phyloP scores from a whole-genome alignment of 176 grass and related monocot species.

The Oryza nivara region DNA sequence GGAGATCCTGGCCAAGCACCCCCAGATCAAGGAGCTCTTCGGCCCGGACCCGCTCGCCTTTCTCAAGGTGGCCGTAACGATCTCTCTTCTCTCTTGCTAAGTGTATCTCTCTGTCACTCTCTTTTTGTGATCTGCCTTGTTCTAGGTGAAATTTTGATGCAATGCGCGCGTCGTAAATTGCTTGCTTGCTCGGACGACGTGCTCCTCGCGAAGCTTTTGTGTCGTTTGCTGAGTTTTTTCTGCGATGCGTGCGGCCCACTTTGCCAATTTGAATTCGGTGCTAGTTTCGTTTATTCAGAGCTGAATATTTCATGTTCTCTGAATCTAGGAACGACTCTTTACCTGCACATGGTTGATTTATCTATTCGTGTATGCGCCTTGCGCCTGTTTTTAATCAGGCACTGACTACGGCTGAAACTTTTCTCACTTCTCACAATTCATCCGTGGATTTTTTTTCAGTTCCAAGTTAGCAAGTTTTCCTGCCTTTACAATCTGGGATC shows the following conservation, averaged over 20 bases:
- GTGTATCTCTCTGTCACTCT: neutral
- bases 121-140: no score
- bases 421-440: neutral
- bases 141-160: neutral
- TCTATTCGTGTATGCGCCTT: neutral
- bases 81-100: neutral
- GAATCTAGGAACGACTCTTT: neutral
- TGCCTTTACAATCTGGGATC: neutral
- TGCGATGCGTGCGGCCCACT: neutral
- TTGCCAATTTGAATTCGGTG: neutral
- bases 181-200: neutral
- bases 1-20: conserved; percentile 88
- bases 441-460: neutral
- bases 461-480: neutral
- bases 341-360: neutral
- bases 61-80: conserved; percentile 63
- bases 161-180: neutral
- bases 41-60: conserved; percentile 86
- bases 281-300: no score
- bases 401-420: neutral
- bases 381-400: neutral
- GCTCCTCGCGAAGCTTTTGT: neutral
- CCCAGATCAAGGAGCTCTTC: conserved; percentile 98
- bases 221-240: neutral
- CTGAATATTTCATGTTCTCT: neutral